phyloP scores from a whole-genome alignment of 192 early-diverging fungal species.

The Linnemannia hyalina region DNA sequence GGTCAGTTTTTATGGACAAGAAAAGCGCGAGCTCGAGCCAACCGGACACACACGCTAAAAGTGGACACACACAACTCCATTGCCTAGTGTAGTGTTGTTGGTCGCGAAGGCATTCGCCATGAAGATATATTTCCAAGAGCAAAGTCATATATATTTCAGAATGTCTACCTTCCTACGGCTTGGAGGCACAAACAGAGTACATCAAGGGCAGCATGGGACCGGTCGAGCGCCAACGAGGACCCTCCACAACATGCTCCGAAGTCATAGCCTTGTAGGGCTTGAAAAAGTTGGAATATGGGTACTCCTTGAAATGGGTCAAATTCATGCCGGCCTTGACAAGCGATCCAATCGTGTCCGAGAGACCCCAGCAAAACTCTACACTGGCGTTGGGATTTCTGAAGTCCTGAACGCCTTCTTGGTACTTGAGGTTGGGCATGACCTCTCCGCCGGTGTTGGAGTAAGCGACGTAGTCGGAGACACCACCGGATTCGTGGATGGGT shows the following conservation, averaged over 20 bases:
- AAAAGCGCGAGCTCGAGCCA: background rate
- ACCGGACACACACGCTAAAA: background rate
- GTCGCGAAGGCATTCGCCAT: background rate
- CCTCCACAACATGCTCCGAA: conserved; percentile 30
- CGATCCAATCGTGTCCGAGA: conserved; percentile 34
- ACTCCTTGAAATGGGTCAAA: conserved; percentile 45
- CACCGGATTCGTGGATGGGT: conserved; percentile 8
- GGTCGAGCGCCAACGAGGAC: conserved; percentile 21
- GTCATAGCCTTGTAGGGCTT: conserved; percentile 36
- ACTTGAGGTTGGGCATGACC: conserved; percentile 38
- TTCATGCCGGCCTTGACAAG: conserved; percentile 11
- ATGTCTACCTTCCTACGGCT: background rate
- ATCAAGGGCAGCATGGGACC: conserved; percentile 50
- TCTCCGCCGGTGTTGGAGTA: conserved; percentile 10
- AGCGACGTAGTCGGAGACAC: conserved; percentile 46
- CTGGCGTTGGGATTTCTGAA: conserved; percentile 28
- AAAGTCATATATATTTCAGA: background rate
- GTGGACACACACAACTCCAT: background rate
- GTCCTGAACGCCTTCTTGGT: conserved; percentile 24
- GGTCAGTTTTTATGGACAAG: background rate
- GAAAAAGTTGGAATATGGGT: conserved; percentile 53
- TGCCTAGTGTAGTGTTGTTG: background rate
- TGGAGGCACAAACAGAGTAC: conserved; percentile 37
- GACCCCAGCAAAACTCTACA: conserved; percentile 42
- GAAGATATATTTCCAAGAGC: background rate